Conservation (phyloP, 345 rosid species). For the Gossypium raimondii region DNA sequence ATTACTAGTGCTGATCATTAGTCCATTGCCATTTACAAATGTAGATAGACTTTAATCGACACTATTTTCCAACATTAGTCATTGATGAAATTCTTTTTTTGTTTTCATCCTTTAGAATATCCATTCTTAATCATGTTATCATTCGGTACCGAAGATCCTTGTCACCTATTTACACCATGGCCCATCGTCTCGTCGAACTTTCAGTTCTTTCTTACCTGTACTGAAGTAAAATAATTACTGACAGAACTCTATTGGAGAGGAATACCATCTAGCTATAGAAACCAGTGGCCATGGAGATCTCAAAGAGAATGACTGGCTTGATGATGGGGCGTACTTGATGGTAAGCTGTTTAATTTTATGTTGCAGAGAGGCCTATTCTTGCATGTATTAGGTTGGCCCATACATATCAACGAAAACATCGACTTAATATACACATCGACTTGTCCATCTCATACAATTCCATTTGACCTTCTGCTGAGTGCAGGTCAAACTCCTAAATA, state of each 20-base stretch:
- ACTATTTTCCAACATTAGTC: background rate
- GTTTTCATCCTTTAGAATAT: background rate
- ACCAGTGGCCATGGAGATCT: conserved; percentile 98
- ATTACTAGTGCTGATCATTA: background rate
- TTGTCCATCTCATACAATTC: conserved; percentile 11
- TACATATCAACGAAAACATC: conserved; percentile 5
- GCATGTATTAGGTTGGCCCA: background rate
- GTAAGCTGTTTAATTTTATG: conserved; percentile 32
- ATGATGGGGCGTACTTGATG: conserved; percentile 99
- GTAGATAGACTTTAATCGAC: background rate
- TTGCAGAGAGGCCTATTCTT: background rate
- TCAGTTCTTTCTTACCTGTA: background rate
- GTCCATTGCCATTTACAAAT: background rate
- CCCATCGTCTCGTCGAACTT: background rate
- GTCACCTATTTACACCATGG: background rate
- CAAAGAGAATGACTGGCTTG: conserved; percentile 98
- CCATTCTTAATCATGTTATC: background rate
- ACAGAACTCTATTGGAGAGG: conserved; percentile 84
- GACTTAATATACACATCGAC: background rate
- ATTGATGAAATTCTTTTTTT: background rate
- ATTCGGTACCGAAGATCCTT: background rate
- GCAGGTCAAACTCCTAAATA: conserved; percentile 89
- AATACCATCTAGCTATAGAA: conserved; percentile 91
- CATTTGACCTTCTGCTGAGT: conserved; percentile 7
- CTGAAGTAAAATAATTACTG: conserved; percentile 18